Base-by-base conservation (phyloP, 1,284 basidiomycete genomes). In the Cutaneotrichosporon dermatis region DNA sequence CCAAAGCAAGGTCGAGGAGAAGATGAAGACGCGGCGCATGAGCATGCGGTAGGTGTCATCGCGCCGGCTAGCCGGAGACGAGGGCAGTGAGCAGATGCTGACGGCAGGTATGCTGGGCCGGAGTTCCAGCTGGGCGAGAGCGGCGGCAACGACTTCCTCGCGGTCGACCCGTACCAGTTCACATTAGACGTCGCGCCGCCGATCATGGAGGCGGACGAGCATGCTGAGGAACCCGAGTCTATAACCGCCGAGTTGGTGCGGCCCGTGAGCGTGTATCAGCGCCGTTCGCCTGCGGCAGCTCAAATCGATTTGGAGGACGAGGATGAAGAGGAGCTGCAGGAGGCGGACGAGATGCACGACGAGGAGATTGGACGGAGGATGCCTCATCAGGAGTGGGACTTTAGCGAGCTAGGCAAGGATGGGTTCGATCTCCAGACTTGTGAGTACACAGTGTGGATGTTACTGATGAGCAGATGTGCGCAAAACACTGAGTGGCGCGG, bases 21-120 rank as follows among this genome's bases (percentile, higher is more conserved):
- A 89, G 81, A 91, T 94, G 78, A 91, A 90, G 83, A 90, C 90
- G 79, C 55, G 63, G 40, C 87, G 92, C 65, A 87, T 93, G 85
- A 92, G 90, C 13, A 89, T 87, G 83, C 85, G 91, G 74, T 94
- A 54, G 54, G 75, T 66, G 13, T 4, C 25, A 25, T 25, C 25
- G 25, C 25, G 25, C 25, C 25, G 25, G 25, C 25, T 25, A 25
- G 25, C 25, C 25, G 25, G 25, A 25, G 25, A 25, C 25, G 25
- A 25, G 25, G 25, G 25, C 25, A 25, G 25, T 25, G 25, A 25
- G 25, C 25, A 25, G 25, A 25, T 25, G 33, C 59, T 64, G 36
- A 60, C 48, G 3, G 2, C 54, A 76, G 72, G 16, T 74, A 74
- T 62, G 68, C 71, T 13, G 68, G 66, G 2, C 81, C 84, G 9